Percentiles rank a stretch among this genome's conserved stretches.
Conservation (phyloP, 768 basidiomycete species). For the Tephrocybe sp. region DNA sequence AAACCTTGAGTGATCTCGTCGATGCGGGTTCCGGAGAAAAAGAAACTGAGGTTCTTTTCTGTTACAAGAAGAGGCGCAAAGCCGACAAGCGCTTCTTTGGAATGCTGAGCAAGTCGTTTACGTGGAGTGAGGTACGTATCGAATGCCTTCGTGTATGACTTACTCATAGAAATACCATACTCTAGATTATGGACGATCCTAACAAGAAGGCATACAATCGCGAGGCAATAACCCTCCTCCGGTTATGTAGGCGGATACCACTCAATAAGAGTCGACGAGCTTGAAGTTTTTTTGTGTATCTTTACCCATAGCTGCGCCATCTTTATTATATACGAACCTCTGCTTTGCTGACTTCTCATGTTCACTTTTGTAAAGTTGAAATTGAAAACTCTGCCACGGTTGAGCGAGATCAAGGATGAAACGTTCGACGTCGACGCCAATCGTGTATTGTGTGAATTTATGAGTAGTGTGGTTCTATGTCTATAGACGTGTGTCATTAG, state of each 20-base stretch:
- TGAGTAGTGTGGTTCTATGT: too few species aligned
- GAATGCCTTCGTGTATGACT: background rate
- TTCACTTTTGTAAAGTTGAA: too few species aligned
- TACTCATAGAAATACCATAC: background rate
- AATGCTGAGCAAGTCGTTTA: slow-evolving; percentile 13
- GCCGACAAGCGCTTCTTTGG: slow-evolving; percentile 18
- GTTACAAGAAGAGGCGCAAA: slow-evolving; percentile 93
- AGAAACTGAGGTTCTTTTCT: slow-evolving; percentile 76
- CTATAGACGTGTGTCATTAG: too few species aligned
- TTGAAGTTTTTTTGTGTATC: too few species aligned
- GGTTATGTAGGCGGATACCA: slow-evolving; percentile 10
- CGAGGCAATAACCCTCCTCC: slow-evolving; percentile 16
- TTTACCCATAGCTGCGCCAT: too few species aligned
- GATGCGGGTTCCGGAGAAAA: slow-evolving; percentile 21
- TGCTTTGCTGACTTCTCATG: too few species aligned
- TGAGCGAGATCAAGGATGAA: too few species aligned
- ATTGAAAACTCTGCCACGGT: too few species aligned
- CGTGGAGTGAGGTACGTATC: slow-evolving; percentile 14
- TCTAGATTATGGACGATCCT: slow-evolving; percentile 15
- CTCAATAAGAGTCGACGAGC: too few species aligned
- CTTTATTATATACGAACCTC: too few species aligned
- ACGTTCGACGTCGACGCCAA: too few species aligned
- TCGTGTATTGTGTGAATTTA: too few species aligned
- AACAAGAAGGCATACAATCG: slow-evolving; percentile 14
- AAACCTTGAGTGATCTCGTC: slow-evolving; percentile 70